Evolutionary conservation across 2,329 filamentous ascomycete species (phyloP).

Genomic region (Stemphylium beticola): DNA sequence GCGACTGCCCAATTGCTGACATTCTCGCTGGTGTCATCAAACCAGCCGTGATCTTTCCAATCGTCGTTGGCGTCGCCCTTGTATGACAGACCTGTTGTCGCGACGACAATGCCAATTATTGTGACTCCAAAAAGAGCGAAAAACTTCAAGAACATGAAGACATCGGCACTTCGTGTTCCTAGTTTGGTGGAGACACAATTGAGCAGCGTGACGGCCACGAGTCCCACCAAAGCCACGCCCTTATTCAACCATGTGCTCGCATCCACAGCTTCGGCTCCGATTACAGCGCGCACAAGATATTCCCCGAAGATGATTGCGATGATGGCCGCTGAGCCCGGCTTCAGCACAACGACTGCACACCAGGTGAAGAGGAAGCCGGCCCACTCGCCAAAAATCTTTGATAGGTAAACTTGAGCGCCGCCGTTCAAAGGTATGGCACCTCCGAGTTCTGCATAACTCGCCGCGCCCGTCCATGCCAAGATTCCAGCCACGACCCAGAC

Average conservation of each 20-base stretch:
- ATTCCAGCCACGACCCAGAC: slow-evolving; percentile 92
- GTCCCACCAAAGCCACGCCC: slow-evolving; percentile 76
- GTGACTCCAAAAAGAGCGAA: slow-evolving; percentile 86
- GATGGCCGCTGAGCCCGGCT: slow-evolving; percentile 91
- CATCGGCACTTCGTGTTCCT: slow-evolving; percentile 84
- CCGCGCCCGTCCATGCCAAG: slow-evolving; percentile 92
- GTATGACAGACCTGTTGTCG: slow-evolving; percentile 80
- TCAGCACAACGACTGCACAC: slow-evolving; percentile 92
- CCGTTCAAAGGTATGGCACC: slow-evolving; percentile 96
- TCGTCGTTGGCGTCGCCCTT: slow-evolving; percentile 77
- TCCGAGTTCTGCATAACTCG: slow-evolving; percentile 93
- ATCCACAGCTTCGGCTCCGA: slow-evolving; percentile 83
- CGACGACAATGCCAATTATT: slow-evolving; percentile 86
- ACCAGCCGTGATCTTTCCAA: slow-evolving; percentile 90
- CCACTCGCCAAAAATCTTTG: slow-evolving; percentile 95
- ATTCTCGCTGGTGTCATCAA: slow-evolving; percentile 80
- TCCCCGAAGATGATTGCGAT: slow-evolving; percentile 98
- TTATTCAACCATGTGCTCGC: slow-evolving; percentile 91
- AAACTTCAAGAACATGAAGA: slow-evolving; percentile 98
- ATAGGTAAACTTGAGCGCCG: slow-evolving; percentile 89
- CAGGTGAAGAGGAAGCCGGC: slow-evolving; percentile 94
- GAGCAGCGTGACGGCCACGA: slow-evolving; percentile 78
- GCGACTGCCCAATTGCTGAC: slow-evolving; percentile 91
- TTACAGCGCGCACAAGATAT: slow-evolving; percentile 86
- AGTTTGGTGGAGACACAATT: slow-evolving; percentile 92